Evolutionary conservation across 176 grass and related monocot species (phyloP).

Genomic region (Triticum turgidum): DNA sequence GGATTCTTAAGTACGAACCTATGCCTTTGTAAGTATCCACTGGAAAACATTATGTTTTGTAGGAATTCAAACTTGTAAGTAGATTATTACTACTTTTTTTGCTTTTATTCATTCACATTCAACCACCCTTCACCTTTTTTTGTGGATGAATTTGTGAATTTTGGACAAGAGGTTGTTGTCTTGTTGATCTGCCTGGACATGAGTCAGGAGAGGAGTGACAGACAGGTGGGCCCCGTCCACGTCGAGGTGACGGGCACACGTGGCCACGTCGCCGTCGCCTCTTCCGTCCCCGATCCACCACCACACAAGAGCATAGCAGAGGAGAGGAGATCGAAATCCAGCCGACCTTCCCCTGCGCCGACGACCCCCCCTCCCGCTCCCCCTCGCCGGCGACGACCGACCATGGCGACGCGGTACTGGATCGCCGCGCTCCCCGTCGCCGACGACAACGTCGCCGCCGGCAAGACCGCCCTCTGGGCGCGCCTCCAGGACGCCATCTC

Average conservation of each 20-base stretch:
- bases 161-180: background rate
- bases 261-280: background rate
- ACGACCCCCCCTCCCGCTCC: background rate
- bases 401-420: conserved; percentile 88
- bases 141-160: background rate
- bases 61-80: no score
- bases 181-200: no score
- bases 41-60: no score
- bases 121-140: no score
- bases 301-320: background rate
- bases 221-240: background rate
- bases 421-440: conserved; percentile 72
- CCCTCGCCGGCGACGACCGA: background rate
- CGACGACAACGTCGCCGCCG: conserved; percentile 14
- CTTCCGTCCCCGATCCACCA: background rate
- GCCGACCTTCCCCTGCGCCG: background rate
- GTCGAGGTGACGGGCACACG: background rate
- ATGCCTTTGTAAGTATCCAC: no score
- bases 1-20: no score
- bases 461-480: conserved; percentile 45
- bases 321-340: background rate
- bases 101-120: no score
- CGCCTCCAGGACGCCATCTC: conserved; percentile 77
- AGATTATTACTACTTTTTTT: no score
- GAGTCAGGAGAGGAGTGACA: background rate